Percentiles rank a stretch among this genome's conserved stretches.
Evolutionary conservation across 2,329 filamentous ascomycete species (phyloP).

Genomic region (Penicillium sp.): DNA sequence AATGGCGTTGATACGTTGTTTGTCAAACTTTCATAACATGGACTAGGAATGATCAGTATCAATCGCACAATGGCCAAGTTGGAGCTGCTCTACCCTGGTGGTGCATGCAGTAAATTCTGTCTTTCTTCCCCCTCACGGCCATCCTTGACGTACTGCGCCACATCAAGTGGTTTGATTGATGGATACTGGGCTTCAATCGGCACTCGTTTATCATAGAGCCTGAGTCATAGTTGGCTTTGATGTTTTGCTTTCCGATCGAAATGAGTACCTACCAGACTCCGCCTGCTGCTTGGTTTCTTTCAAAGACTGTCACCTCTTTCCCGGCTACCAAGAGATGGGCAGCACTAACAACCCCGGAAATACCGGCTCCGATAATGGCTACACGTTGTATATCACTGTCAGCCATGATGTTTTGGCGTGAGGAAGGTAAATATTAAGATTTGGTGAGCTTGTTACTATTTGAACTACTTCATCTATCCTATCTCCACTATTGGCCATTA

Average conservation of each 20-base stretch:
- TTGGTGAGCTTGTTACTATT: background rate
- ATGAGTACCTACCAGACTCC: constrained; percentile 53
- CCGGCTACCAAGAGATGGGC: constrained; percentile 48
- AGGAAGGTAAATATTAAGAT: background rate
- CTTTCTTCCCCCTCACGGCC: constrained; percentile 17
- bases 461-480: background rate
- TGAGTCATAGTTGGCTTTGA: constrained; percentile 14
- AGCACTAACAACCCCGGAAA: constrained; percentile 51
- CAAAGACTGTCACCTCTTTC: constrained; percentile 55
- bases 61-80: background rate
- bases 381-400: constrained; percentile 28
- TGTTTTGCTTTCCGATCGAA: background rate
- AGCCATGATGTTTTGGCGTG: constrained; percentile 17
- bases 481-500: background rate
- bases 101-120: constrained; percentile 38
- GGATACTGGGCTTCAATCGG: constrained; percentile 52
- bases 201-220: constrained; percentile 52
- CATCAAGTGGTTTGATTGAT: constrained; percentile 35
- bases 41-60: constrained; percentile 31
- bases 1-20: constrained; percentile 56
- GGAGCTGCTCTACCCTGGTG: constrained; percentile 45
- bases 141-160: constrained; percentile 26
- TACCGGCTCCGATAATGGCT: constrained; percentile 54
- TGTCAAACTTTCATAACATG: constrained; percentile 53
- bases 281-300: constrained; percentile 53